These are phyloP conservation scores for Candida gorgasii DNA, from an alignment of 805 yeast genomes.

Conservation along the genomic window DNA sequence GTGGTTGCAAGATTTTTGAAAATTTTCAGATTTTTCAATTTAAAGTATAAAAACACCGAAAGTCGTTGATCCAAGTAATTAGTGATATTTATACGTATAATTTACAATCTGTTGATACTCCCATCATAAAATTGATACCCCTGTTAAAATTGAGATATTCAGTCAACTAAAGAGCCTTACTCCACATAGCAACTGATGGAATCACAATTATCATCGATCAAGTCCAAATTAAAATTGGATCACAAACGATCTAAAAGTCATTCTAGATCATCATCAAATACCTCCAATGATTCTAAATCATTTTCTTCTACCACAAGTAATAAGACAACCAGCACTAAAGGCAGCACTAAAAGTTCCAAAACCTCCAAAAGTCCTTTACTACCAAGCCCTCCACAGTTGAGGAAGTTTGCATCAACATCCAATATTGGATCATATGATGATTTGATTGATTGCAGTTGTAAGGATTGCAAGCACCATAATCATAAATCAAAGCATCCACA, in stretches of 20 bases:
- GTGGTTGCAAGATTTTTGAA: slow-evolving; percentile 9
- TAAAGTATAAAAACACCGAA: slow-evolving; percentile 3
- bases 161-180: no score
- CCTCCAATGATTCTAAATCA: slow-evolving; percentile 13
- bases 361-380: background rate
- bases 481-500: background rate
- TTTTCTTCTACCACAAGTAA: slow-evolving; percentile 2
- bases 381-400: background rate
- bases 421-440: slow-evolving; percentile 2
- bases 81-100: no score
- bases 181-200: no score
- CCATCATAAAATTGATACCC: background rate
- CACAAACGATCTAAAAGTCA: slow-evolving; percentile 14
- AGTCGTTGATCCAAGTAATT: no score
- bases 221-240: slow-evolving; percentile 7
- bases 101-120: no score
- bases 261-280: slow-evolving; percentile 16
- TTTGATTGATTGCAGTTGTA: slow-evolving; percentile 6
- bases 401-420: background rate
- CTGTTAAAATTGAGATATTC: no score
- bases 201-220: slow-evolving; percentile 10
- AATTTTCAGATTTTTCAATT: slow-evolving; percentile 14
- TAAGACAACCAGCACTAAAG: background rate
- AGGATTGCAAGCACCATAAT: slow-evolving; percentile 4
- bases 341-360: background rate